Evolutionary conservation across 345 rosid genomes (phyloP), one percentile per base, ranked within the genome.

Genomic region (Rhizophora apiculata): DNA sequence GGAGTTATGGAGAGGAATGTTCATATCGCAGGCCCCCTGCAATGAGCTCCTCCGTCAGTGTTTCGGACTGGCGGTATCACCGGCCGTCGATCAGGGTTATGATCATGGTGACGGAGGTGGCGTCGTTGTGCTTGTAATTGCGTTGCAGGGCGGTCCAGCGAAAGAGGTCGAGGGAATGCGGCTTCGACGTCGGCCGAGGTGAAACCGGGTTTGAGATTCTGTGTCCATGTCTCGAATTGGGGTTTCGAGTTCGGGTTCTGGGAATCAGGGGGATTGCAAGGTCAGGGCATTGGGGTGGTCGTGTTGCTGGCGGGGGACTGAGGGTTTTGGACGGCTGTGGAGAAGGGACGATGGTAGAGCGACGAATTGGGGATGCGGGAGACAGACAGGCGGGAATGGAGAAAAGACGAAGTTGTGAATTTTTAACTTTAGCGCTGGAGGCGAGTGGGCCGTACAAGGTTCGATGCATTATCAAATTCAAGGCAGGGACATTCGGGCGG

Each of bases 61-160:
- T 81, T 74, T 90, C 92, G 24, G 80, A 90, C 49, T 79, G 88
- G 69, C 88, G 88, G 76, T 85, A 85, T 0, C 92, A 87, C 63
- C 82, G 83, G 63, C 92, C 93, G 74, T 52, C 65, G 60, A 83
- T 81, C 21, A 86, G 84, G 77, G 70, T 80, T 53, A 82, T 80
- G 81, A 95, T 84, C 67, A 84, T 79, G 54, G 88, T 68, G 75
- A 81, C 85, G 83, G 92, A 90, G 54, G 93, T 81, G 46, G 71
- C 68, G 66, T 86, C 79, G 64, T 81, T 83, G 86, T 92, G 97
- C 68, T 74, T 81, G 89, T 87, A 92, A 10, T 82, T 82, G 61
- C 90, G 85, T 36, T 86, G 88, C 66, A 77, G 91, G 39, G 93
- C 78, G 3, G 96, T 86, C 97, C 99, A 95, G 3, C 96, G 97